Evolutionary conservation across 768 basidiomycete species (phyloP).

Genomic region (Candolleomyces efflorescens): DNA sequence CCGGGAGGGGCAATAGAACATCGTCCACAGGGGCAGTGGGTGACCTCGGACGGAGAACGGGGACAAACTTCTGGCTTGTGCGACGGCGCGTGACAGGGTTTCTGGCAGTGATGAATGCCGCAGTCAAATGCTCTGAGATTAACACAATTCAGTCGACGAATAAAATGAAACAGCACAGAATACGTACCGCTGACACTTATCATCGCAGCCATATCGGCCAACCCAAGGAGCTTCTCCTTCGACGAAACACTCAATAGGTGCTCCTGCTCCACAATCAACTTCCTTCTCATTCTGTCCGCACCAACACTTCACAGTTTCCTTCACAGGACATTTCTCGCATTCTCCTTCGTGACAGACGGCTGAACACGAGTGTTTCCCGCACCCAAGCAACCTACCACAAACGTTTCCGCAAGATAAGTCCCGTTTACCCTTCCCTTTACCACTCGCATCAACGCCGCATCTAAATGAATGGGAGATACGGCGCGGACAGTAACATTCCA

Average conservation of each 20-base stretch:
- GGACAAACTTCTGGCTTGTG: slow-evolving; percentile 60
- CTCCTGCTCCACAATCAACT: slow-evolving; percentile 66
- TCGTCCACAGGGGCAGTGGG: slow-evolving; percentile 82
- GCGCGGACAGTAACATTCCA: slow-evolving; percentile 77
- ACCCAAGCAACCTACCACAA: slow-evolving; percentile 48
- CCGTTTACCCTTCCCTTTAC: slow-evolving; percentile 17
- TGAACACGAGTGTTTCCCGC: slow-evolving; percentile 70
- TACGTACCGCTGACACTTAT: slow-evolving; percentile 52
- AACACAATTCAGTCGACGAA: not conserved
- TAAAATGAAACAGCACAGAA: not conserved
- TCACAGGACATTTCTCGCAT: slow-evolving; percentile 61
- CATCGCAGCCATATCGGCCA: slow-evolving; percentile 57
- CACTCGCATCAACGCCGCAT: slow-evolving; percentile 44
- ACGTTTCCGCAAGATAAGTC: slow-evolving; percentile 41
- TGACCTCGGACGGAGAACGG: slow-evolving; percentile 59
- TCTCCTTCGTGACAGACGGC: slow-evolving; percentile 71
- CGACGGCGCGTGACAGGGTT: slow-evolving; percentile 76
- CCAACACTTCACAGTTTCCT: slow-evolving; percentile 62
- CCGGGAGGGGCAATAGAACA: slow-evolving; percentile 41
- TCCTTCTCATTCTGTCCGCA: slow-evolving; percentile 67
- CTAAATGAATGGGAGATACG: slow-evolving; percentile 53
- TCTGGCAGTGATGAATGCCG: slow-evolving; percentile 67
- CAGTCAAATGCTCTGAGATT: slow-evolving; percentile 67
- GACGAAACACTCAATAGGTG: slow-evolving; percentile 34
- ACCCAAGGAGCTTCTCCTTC: slow-evolving; percentile 52